Conservation (phyloP, 192 early-diverging fungal genomes). For the Gaertneriomyces sp. region DNA sequence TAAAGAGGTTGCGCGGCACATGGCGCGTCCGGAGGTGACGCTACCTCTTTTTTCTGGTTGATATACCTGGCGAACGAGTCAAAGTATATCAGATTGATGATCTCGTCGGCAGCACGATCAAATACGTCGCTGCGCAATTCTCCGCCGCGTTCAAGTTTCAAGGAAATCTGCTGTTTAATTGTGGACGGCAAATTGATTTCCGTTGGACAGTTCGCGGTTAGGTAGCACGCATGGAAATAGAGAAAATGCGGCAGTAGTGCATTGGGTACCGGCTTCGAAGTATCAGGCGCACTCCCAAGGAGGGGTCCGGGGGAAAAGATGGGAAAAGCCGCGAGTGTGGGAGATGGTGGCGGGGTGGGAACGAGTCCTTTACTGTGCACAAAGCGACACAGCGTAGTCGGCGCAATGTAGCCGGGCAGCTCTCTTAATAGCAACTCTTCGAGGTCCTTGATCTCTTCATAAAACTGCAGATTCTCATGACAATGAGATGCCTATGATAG, state of each 20-base stretch:
- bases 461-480: slow-evolving; percentile 13
- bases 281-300: not conserved
- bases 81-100: slow-evolving; percentile 21
- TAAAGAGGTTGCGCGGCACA: too few relatives aligned
- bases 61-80: slow-evolving; percentile 7
- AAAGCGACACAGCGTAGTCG: slow-evolving; percentile 11
- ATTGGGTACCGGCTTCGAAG: slow-evolving; percentile 3
- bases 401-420: not conserved
- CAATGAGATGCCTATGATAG: not conserved
- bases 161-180: not conserved
- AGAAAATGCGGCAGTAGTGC: slow-evolving; percentile 14
- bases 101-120: slow-evolving; percentile 16
- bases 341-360: slow-evolving; percentile 7
- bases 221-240: slow-evolving; percentile 21
- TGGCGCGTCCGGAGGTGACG: not conserved
- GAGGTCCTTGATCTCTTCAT: slow-evolving; percentile 9
- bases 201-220: slow-evolving; percentile 1
- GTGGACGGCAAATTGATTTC: slow-evolving; percentile 13
- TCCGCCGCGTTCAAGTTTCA: not conserved
- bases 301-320: not conserved
- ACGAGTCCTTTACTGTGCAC: slow-evolving; percentile 1
- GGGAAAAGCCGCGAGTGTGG: not conserved
- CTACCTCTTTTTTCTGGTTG: not conserved
- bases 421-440: not conserved
- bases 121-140: slow-evolving; percentile 6